Evolutionary conservation across 495 filamentous ascomycete genomes (phyloP).

Genomic region (Neurospora intermedia): DNA sequence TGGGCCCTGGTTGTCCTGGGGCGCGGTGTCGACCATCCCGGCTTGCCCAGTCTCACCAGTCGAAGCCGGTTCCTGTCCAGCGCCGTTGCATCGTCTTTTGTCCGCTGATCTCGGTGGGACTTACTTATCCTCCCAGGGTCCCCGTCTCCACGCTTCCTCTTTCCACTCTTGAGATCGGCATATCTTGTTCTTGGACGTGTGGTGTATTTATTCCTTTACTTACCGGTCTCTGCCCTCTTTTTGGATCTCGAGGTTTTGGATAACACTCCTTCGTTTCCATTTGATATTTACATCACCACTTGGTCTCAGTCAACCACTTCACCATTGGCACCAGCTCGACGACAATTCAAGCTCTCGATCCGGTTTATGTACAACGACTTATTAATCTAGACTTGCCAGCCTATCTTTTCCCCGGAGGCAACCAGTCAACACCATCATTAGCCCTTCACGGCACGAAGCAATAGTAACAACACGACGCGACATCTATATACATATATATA

Average conservation of each 20-base stretch:
- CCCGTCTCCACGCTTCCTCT: constrained; percentile 31
- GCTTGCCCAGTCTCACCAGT: constrained; percentile 10
- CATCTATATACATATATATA: constrained; percentile 15
- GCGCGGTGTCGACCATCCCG: constrained; percentile 5
- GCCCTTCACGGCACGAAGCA: constrained; percentile 28
- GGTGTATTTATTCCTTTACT: constrained; percentile 40
- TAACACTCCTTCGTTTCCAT: constrained; percentile 34
- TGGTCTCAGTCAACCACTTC: constrained; percentile 4
- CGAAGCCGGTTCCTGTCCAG: constrained; percentile 25
- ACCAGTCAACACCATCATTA: constrained; percentile 41
- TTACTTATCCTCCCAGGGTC: constrained; percentile 41
- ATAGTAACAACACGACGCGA: constrained; percentile 31
- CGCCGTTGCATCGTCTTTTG: constrained; percentile 24
- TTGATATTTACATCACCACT: constrained; percentile 22
- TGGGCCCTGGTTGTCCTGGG: constrained; percentile 3
- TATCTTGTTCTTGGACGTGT: constrained; percentile 36
- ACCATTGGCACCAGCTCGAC: constrained; percentile 4
- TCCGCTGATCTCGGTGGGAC: constrained; percentile 29
- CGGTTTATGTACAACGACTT: constrained; percentile 35
- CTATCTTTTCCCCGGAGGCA: constrained; percentile 33
- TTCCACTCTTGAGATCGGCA: constrained; percentile 36
- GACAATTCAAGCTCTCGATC: constrained; percentile 9
- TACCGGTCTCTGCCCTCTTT: constrained; percentile 38
- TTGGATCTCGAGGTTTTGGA: constrained; percentile 36
- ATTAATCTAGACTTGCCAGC: constrained; percentile 31